A percentile compares a stretch with the other conserved stretches of the same genome.
Conservation (phyloP, 2,329 filamentous ascomycete species). For the Zymoseptoria ardabiliae region DNA sequence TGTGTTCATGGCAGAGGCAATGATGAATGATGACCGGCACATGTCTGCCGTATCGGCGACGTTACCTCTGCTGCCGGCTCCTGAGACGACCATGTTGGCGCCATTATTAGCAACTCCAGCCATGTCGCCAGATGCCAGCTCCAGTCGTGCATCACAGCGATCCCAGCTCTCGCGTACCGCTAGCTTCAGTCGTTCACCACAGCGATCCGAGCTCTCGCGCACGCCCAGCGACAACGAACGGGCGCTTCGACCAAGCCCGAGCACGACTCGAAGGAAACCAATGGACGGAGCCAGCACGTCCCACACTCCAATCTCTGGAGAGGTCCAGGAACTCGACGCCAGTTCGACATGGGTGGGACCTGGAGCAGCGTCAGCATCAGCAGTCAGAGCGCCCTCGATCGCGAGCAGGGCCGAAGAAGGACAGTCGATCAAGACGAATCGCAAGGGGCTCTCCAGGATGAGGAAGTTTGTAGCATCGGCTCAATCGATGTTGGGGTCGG, state of each 20-base stretch:
- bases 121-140: neutral
- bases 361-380: conserved; percentile 1
- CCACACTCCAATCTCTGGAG: conserved; percentile 6
- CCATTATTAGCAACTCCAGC: neutral
- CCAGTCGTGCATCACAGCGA: neutral
- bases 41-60: neutral
- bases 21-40: neutral
- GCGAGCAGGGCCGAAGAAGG: neutral
- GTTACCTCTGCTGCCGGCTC: conserved; percentile 13
- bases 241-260: neutral
- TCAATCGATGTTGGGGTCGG: conserved; percentile 9
- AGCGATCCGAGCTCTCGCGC: neutral
- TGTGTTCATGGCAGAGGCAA: neutral
- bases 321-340: conserved; percentile 19
- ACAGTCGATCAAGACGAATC: conserved; percentile 5
- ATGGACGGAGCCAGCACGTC: neutral
- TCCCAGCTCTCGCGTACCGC: neutral
- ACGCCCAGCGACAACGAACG: neutral
- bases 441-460: conserved; percentile 16
- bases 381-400: neutral
- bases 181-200: neutral
- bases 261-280: neutral
- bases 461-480: conserved; percentile 21
- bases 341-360: conserved; percentile 17
- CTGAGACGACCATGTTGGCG: conserved; percentile 17